Evolutionary conservation across 169 alveolate species (phyloP), one percentile per base, ranked within the genome.

Genomic region (Ichthyophthirius multifiliis): DNA sequence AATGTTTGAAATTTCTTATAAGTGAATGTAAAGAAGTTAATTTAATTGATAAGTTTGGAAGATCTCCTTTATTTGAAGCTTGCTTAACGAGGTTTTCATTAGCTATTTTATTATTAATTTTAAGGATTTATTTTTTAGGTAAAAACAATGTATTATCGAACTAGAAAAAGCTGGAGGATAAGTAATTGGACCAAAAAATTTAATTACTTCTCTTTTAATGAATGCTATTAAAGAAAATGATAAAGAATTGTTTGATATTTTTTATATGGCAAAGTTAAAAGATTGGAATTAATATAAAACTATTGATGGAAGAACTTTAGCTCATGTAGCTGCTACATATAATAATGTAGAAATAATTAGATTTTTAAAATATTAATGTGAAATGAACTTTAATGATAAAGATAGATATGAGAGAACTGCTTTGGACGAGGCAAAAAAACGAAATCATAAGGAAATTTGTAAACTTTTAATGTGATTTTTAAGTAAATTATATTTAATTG

Each of bases 41-140:
- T 65, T 46, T 75, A 34, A 48, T 83, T 30, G 92, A 87, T 55
- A 43, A 67, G 15, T 55, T 55, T 39, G 81, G 81, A 31, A 63
- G 75, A 20, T 43, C 83, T 35, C 88, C 92, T 7, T 34, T 86
- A 44, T 86, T 45, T 55, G 79, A 82, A 37, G 89, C 92, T 2
- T 82, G 82, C 2, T n/a, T 45, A 43, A 45, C 39, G n/a, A 82
- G 85, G 43, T 34, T 71, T 27, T n/a, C 31, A 20, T 78, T 73
- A 15, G 64, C 74, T 12, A 65, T 84, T 37, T 43, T 39, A 45
- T 85, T 6, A 39, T 65, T 10, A 39, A 65, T 18, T 63, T 79
- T 44, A 87, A 87, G 18, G 90, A 84, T 1, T 34, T 81, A 0
- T 67, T 83, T 10, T 43, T n/a, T n/a, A n/a, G n/a, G n/a, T n/a